Evolutionary conservation across 2,329 filamentous ascomycete species (phyloP).

Genomic region (Fusarium newnesense): DNA sequence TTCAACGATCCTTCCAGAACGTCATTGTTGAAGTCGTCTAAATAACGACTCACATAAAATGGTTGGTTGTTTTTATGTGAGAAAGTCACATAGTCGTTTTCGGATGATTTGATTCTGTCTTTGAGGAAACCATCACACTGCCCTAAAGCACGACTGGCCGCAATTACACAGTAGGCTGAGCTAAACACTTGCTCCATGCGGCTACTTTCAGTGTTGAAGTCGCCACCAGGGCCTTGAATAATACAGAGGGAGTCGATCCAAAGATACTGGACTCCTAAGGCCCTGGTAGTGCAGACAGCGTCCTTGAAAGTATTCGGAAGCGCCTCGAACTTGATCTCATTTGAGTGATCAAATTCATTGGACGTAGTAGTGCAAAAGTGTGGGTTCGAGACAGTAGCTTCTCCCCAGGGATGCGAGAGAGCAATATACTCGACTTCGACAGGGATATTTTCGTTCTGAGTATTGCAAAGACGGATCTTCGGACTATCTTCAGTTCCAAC

Average conservation of each 20-base stretch:
- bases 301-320: conserved; percentile 21
- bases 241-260: conserved; percentile 33
- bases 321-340: neutral
- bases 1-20: neutral
- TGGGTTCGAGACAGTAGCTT: neutral
- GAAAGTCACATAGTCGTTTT: neutral
- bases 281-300: conserved; percentile 5
- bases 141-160: neutral
- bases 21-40: conserved; percentile 5
- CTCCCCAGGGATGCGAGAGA: conserved; percentile 7
- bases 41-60: neutral
- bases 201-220: conserved; percentile 14
- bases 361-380: neutral
- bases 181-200: conserved; percentile 22
- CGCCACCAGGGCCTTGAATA: conserved; percentile 12
- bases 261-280: conserved; percentile 15
- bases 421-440: neutral
- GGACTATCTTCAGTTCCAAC: neutral
- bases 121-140: conserved; percentile 1
- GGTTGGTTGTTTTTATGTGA: neutral
- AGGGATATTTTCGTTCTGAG: neutral
- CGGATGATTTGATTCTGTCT: neutral
- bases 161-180: conserved; percentile 34
- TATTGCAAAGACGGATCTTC: neutral
- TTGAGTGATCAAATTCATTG: neutral